phyloP scores from a whole-genome alignment of 768 basidiomycete genomes.

The Kwoniella dejecticola region DNA sequence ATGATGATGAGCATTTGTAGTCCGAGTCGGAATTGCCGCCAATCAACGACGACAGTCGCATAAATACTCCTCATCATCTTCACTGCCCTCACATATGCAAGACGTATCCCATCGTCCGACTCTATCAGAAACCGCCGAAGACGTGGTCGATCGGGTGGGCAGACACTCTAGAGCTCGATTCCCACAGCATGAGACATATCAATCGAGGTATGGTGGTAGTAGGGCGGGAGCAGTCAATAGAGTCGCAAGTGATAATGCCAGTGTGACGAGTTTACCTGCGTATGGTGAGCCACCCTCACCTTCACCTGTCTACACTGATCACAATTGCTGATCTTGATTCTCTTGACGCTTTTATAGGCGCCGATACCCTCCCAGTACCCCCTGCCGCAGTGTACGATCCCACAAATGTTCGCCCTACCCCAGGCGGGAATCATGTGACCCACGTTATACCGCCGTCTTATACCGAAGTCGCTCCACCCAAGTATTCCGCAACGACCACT shows the following conservation, averaged over 20 bases:
- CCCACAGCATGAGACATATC: neutral
- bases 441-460: too few relatives aligned
- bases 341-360: constrained; percentile 2
- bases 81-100: constrained; percentile 4
- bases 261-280: constrained; percentile 20
- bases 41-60: neutral
- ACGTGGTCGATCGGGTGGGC: constrained; percentile 1
- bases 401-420: too few relatives aligned
- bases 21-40: neutral
- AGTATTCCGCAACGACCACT: constrained; percentile 18
- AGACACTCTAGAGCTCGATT: neutral
- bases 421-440: too few relatives aligned
- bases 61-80: constrained; percentile 6
- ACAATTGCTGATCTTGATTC: too few relatives aligned
- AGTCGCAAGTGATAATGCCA: neutral
- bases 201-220: neutral
- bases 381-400: constrained; percentile 11
- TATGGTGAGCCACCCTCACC: too few relatives aligned
- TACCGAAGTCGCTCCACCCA: neutral
- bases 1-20: too few relatives aligned
- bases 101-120: constrained; percentile 9
- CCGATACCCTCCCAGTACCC: constrained; percentile 10
- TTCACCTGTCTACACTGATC: too few relatives aligned
- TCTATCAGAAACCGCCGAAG: constrained; percentile 1
- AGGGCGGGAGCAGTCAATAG: constrained; percentile 17